A percentile compares a stretch with the other conserved stretches of the same genome.
phyloP scores from a whole-genome alignment of 306 rosid species.

The Parietaria judaica region DNA sequence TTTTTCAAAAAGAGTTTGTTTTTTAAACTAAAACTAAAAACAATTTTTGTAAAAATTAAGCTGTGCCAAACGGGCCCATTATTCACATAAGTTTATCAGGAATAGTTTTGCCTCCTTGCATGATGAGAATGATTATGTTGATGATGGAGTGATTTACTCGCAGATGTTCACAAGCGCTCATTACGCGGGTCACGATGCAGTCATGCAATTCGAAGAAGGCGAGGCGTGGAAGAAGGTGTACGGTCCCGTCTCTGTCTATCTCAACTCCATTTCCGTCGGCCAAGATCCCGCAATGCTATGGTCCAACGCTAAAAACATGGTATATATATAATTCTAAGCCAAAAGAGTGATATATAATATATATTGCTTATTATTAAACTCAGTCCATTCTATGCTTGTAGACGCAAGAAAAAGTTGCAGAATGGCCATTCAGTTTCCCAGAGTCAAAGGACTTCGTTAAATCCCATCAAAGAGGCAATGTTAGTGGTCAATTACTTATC shows the following conservation, averaged over 20 bases:
- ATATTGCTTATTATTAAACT: too few relatives aligned
- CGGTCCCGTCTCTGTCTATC: conserved; percentile 60
- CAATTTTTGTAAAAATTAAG: too few relatives aligned
- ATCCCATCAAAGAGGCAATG: conserved; percentile 45
- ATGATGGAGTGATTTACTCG: not conserved
- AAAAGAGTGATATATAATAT: too few relatives aligned
- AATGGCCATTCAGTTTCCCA: conserved; percentile 71
- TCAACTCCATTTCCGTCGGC: conserved; percentile 33
- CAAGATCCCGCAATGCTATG: conserved; percentile 26
- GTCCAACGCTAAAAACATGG: conserved; percentile 62
- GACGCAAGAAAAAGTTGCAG: conserved; percentile 38
- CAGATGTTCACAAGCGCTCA: conserved; percentile 84
- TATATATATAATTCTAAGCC: conserved; percentile 1
- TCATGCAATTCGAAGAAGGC: conserved; percentile 36
- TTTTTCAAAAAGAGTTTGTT: too few relatives aligned
- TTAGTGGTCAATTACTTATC: conserved; percentile 38
- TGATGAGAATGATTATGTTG: too few relatives aligned
- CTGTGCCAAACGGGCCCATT: too few relatives aligned
- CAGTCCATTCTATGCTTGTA: conserved; percentile 1
- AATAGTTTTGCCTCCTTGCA: too few relatives aligned
- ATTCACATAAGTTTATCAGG: too few relatives aligned
- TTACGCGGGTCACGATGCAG: conserved; percentile 37
- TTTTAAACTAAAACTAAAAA: too few relatives aligned
- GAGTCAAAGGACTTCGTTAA: conserved; percentile 41
- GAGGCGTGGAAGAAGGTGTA: conserved; percentile 73